Conservation (phyloP, 495 filamentous ascomycete genomes). For the Lentithecium fluviatile region DNA sequence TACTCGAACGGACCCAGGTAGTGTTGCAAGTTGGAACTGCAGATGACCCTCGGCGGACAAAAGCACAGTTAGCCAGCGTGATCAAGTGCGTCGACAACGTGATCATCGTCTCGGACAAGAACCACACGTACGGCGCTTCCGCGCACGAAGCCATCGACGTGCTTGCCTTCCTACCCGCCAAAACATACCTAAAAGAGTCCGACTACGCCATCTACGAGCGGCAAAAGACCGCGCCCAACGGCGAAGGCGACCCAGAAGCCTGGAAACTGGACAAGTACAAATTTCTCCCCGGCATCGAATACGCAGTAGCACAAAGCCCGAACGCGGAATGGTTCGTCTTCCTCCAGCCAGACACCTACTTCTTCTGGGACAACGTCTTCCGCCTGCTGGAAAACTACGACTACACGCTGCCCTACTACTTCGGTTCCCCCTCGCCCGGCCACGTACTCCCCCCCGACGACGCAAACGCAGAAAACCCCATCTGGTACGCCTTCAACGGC, state of each 20-base stretch:
- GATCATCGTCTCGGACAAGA: conserved; percentile 7
- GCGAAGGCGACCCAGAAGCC: not conserved
- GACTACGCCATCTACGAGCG: conserved; percentile 7
- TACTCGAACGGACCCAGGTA: conserved; percentile 1
- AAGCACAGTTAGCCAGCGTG: conserved; percentile 10
- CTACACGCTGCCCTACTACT: conserved; percentile 49
- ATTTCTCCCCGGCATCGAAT: conserved; percentile 61
- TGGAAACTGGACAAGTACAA: conserved; percentile 70
- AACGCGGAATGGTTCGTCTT: conserved; percentile 64
- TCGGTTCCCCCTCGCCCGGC: conserved; percentile 48
- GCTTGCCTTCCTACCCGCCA: not conserved
- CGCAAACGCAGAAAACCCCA: not conserved
- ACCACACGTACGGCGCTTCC: conserved; percentile 7
- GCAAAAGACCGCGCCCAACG: not conserved
- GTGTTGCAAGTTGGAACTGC: conserved; percentile 6
- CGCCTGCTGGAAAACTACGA: conserved; percentile 54
- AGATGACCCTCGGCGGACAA: conserved; percentile 2
- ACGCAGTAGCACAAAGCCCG: conserved; percentile 50
- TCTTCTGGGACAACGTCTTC: conserved; percentile 61
- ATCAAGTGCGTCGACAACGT: conserved; percentile 16
- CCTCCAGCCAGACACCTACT: conserved; percentile 64
- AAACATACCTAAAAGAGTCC: conserved; percentile 7
- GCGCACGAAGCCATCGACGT: conserved; percentile 2
- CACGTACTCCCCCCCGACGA: not conserved
- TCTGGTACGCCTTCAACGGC: conserved; percentile 56